Base-by-base conservation (phyloP, 768 basidiomycete species). In the Hydnum rufescens region DNA sequence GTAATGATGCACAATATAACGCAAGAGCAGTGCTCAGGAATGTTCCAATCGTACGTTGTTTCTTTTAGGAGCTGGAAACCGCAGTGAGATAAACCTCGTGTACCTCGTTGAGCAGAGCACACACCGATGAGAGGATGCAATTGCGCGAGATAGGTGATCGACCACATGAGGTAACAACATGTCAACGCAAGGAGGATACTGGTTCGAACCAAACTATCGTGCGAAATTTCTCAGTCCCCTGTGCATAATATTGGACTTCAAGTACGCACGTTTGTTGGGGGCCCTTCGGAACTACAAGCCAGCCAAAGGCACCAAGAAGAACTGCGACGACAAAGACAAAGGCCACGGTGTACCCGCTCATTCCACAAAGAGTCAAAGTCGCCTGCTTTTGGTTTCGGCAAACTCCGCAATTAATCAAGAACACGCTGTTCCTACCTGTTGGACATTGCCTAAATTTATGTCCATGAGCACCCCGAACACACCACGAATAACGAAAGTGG, bases 91-190 rank as follows among this genome's bases (percentile, higher is more conserved):
- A 23, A 34, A 28, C 51, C 34, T 42, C 36, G 51, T 51, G 5
- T 51, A 19, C 5, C 5, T 13, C 13, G 48, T 5, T 0, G 50
- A n/a, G n/a, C 2, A 18, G 16, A 42, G 34, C 4, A 57, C 77
- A 56, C 57, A 92, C 92, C 68, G 61, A 93, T 78, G 49, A 97
- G 72, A 32, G 92, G 92, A 62, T 96, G 79, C 49, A 95, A 65
- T 62, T 97, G 92, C 1, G 90, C 89, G 63, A 95, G 72, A 66
- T 93, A 97, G n/a, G 92, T 90, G 61, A 93, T 77, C 68, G 82
- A 82, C 92, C 92, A 97, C 78, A 96, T 80, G 60, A 97, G 75
- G 69, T 90, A 97, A 66, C 86, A 92, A 52, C 75, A 81, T 2
- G 76, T 69, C 18, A 96, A 65, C 2, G 84, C 74, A 56, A 97